These are phyloP conservation scores for Geranomyces variabilis DNA, from an alignment of 192 early-diverging fungal genomes.

Conservation along the genomic window DNA sequence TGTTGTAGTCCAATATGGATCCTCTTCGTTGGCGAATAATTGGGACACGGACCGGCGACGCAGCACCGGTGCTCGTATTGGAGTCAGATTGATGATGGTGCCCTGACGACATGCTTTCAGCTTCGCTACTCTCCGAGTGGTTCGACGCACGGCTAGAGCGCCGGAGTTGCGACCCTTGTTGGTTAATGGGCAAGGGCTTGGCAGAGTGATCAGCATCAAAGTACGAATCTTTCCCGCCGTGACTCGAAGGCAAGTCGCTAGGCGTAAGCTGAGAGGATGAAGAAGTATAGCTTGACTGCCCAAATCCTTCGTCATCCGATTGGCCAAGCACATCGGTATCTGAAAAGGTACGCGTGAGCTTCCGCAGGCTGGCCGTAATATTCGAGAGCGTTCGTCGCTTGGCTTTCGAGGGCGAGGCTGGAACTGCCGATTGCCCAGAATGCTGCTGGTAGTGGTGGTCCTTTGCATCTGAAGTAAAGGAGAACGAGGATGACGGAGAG, in stretches of 20 bases:
- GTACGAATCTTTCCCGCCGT: not conserved
- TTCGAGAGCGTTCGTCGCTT: constrained; percentile 35
- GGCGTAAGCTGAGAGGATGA: too few species aligned
- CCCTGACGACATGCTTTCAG: constrained; percentile 5
- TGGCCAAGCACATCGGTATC: constrained; percentile 22
- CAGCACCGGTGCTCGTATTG: constrained; percentile 4
- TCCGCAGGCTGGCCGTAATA: constrained; percentile 36
- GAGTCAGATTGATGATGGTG: constrained; percentile 12
- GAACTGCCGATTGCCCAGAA: not conserved
- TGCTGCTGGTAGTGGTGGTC: not conserved
- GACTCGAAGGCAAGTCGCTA: not conserved
- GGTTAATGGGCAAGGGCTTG: constrained; percentile 17
- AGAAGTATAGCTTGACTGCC: not conserved
- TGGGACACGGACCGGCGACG: constrained; percentile 19
- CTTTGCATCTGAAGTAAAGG: not conserved
- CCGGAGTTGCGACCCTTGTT: constrained; percentile 14
- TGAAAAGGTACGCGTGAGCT: constrained; percentile 32
- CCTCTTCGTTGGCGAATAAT: not conserved
- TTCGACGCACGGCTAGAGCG: constrained; percentile 18
- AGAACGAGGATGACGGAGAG: not conserved
- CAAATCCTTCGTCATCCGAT: not conserved
- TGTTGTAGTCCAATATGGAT: constrained; percentile 7
- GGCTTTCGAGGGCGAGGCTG: constrained; percentile 9
- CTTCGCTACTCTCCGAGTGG: constrained; percentile 12
- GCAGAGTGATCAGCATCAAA: not conserved